A percentile compares a stretch with the other conserved stretches of the same genome.
phyloP scores from a whole-genome alignment of 306 rosid species.

The Prunus armeniaca region DNA sequence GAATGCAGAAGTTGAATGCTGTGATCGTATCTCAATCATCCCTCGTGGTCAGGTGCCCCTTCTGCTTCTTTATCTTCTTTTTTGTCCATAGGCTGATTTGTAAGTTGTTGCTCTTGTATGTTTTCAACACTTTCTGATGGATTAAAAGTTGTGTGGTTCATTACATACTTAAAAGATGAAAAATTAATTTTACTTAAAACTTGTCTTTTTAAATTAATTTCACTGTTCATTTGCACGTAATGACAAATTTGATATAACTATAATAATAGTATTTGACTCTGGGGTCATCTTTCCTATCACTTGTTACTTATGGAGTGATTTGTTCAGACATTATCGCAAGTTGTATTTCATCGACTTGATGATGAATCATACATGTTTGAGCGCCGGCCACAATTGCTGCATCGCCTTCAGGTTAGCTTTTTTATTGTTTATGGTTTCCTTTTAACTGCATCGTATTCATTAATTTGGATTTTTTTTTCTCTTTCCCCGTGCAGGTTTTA shows the following conservation, averaged over 20 bases:
- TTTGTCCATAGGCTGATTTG: slow-evolving; percentile 7
- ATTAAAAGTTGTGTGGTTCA: background rate
- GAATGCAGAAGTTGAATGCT: slow-evolving; percentile 74
- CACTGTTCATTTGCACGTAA: background rate
- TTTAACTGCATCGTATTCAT: slow-evolving; percentile 15
- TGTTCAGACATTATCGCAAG: slow-evolving; percentile 82
- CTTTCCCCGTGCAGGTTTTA: slow-evolving; percentile 55
- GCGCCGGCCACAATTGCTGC: slow-evolving; percentile 81
- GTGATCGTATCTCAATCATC: slow-evolving; percentile 86
- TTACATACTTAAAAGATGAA: background rate
- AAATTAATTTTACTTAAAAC: background rate
- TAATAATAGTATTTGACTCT: slow-evolving; percentile 7
- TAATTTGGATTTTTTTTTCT: background rate
- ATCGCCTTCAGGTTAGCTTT: slow-evolving; percentile 76
- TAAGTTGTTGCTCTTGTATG: slow-evolving; percentile 10
- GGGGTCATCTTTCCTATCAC: background rate
- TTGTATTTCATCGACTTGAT: slow-evolving; percentile 85
- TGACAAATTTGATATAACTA: background rate
- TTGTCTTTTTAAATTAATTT: background rate
- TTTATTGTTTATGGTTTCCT: slow-evolving; percentile 4
- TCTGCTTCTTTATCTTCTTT: slow-evolving; percentile 39
- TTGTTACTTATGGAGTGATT: slow-evolving; percentile 9
- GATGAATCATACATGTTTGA: slow-evolving; percentile 94
- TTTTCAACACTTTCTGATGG: slow-evolving; percentile 6
- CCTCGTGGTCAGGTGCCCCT: slow-evolving; percentile 97